Percentiles rank a stretch among this genome's conserved stretches.
phyloP scores from a whole-genome alignment of 1,284 basidiomycete species.

The Meripilus lineatus region DNA sequence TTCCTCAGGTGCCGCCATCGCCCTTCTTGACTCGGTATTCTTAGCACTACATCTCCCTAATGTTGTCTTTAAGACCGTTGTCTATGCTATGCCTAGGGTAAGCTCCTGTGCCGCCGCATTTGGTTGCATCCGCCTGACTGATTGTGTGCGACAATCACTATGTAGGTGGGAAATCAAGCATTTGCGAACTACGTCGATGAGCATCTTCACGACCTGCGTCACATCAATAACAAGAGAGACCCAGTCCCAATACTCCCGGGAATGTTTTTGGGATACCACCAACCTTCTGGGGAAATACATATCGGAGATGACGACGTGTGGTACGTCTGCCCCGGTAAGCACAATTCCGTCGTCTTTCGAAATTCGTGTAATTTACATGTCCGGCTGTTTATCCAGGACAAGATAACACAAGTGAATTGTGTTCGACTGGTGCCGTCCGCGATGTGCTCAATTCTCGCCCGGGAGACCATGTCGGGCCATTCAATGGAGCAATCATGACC shows the following conservation, averaged over 20 bases:
- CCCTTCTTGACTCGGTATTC: conserved; percentile 38
- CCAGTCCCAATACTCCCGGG: conserved; percentile 30
- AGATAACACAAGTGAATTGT: conserved; percentile 48
- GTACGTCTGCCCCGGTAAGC: conserved; percentile 40
- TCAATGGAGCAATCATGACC: conserved; percentile 52
- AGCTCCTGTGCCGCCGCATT: not conserved
- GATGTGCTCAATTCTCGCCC: conserved; percentile 39
- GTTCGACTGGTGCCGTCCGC: conserved; percentile 50
- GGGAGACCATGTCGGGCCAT: conserved; percentile 52
- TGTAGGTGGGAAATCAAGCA: conserved; percentile 46
- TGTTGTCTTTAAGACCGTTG: conserved; percentile 34
- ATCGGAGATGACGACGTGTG: conserved; percentile 45
- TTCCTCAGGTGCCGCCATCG: conserved; percentile 36
- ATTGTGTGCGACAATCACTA: not conserved
- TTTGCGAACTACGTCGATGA: conserved; percentile 55
- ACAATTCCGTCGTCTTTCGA: not conserved
- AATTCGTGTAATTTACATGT: not conserved
- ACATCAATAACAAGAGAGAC: conserved; percentile 29
- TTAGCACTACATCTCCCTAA: conserved; percentile 36
- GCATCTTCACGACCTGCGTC: conserved; percentile 20
- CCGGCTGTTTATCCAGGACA: conserved; percentile 33
- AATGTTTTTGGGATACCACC: conserved; percentile 44
- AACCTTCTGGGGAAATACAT: conserved; percentile 57
- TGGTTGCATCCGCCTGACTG: not conserved
- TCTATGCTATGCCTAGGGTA: conserved; percentile 53